A percentile compares a stretch with the other conserved stretches of the same genome.
phyloP scores from a whole-genome alignment of 1,284 basidiomycete genomes.

The Cutaneotrichosporon cyanovorans region DNA sequence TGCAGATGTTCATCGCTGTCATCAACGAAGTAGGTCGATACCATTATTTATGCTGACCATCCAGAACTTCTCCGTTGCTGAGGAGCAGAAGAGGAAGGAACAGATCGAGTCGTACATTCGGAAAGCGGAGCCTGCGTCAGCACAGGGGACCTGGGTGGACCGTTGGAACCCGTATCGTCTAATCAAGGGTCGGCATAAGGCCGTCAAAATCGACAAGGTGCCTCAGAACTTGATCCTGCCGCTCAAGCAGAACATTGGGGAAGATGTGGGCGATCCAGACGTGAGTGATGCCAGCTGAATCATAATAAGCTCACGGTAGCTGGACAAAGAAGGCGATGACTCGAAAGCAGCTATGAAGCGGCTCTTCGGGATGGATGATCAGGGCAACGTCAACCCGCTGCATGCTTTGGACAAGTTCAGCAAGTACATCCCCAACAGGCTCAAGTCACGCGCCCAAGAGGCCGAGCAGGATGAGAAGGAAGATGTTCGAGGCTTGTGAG shows the following conservation, averaged over 20 bases:
- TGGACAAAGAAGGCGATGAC: constrained; percentile 1
- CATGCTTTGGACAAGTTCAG: not conserved
- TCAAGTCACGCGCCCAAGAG: not conserved
- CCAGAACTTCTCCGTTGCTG: constrained; percentile 83
- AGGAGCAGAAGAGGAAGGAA: constrained; percentile 76
- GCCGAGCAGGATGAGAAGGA: constrained; percentile 22
- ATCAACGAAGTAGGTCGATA: constrained; percentile 64
- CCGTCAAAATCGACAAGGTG: constrained; percentile 61
- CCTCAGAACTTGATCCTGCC: constrained; percentile 66
- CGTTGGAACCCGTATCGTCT: constrained; percentile 82
- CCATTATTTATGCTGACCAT: constrained; percentile 13
- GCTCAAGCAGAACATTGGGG: constrained; percentile 65
- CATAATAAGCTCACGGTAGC: not conserved
- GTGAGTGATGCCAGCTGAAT: not conserved
- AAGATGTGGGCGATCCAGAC: constrained; percentile 48
- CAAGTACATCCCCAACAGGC: not conserved
- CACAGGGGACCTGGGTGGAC: constrained; percentile 60
- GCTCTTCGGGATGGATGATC: constrained; percentile 28
- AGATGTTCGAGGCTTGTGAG: constrained; percentile 38
- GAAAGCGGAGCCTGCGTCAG: constrained; percentile 44
- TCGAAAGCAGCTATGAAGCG: constrained; percentile 24
- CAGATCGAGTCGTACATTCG: constrained; percentile 60
- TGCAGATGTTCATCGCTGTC: constrained; percentile 97
- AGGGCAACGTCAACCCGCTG: constrained; percentile 4
- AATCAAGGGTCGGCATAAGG: constrained; percentile 65